These are phyloP conservation scores for Davidsoniella virescens DNA, from an alignment of 2,329 filamentous ascomycete genomes.

Conservation along the genomic window DNA sequence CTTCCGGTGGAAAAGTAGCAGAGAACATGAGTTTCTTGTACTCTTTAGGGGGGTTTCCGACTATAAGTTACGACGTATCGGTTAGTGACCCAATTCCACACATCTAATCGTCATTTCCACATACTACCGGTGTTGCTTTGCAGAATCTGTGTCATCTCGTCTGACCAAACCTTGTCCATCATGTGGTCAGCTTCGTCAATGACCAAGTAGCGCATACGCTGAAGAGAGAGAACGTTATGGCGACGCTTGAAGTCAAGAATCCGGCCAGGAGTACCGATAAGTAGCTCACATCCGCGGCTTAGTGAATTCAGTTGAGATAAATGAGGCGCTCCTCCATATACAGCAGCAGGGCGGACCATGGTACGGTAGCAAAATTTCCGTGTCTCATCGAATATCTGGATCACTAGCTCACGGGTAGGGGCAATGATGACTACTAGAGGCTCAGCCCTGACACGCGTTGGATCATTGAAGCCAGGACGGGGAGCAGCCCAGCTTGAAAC, in stretches of 20 bases:
- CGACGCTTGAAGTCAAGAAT: constrained; percentile 69
- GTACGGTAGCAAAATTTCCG: constrained; percentile 86
- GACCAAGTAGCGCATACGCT: constrained; percentile 62
- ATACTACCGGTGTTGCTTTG: constrained; percentile 27
- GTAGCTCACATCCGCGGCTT: constrained; percentile 69
- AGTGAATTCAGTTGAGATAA: constrained; percentile 56
- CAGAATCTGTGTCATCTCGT: constrained; percentile 51
- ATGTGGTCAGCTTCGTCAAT: constrained; percentile 95
- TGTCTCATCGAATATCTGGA: constrained; percentile 90
- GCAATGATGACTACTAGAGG: constrained; percentile 74
- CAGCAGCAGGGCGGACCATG: constrained; percentile 80
- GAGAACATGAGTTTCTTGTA: constrained; percentile 61
- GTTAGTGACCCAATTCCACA: too few species aligned
- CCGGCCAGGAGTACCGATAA: constrained; percentile 78
- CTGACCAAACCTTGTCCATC: constrained; percentile 62
- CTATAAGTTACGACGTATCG: too few species aligned
- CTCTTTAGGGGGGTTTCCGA: too few species aligned
- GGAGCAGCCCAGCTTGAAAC: constrained; percentile 70
- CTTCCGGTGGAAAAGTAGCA: constrained; percentile 74
- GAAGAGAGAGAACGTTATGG: constrained; percentile 50
- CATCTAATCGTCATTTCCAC: constrained; percentile 2
- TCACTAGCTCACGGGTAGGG: constrained; percentile 77
- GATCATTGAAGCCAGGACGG: constrained; percentile 44
- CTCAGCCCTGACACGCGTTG: constrained; percentile 49
- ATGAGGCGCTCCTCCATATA: constrained; percentile 72